Percentiles rank a stretch among this genome's conserved stretches.
These are phyloP conservation scores for Tylopilus plumbeoviolaceoides DNA, from an alignment of 768 basidiomycete species.

Conservation along the genomic window DNA sequence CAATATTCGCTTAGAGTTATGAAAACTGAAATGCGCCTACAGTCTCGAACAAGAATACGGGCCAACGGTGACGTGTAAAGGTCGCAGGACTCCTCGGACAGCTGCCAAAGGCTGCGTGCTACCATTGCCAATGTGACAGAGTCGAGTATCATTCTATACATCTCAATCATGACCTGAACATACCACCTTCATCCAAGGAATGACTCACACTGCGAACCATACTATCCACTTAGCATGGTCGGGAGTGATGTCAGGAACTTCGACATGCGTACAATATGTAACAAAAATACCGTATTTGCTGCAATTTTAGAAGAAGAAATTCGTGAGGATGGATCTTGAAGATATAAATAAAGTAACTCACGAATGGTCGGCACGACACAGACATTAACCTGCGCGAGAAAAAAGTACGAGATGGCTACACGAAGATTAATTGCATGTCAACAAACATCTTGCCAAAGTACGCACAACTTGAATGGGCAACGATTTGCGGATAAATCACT, in stretches of 20 bases:
- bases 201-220: background rate
- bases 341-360: background rate
- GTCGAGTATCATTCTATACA: background rate
- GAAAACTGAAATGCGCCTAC: background rate
- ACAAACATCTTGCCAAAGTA: background rate
- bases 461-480: background rate
- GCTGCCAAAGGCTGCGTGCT: background rate
- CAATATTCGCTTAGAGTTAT: background rate
- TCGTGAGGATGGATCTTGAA: background rate
- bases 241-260: background rate
- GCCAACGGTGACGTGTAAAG: constrained; percentile 1
- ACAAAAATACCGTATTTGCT: background rate
- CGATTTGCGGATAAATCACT: background rate
- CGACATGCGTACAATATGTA: background rate
- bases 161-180: background rate
- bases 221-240: background rate
- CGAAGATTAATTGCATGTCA: background rate
- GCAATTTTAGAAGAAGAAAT: background rate
- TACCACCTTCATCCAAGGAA: background rate
- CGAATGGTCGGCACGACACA: background rate
- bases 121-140: background rate
- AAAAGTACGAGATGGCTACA: background rate
- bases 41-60: background rate
- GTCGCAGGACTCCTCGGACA: background rate
- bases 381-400: constrained; percentile 6